These are phyloP conservation scores for Plantago ovata DNA, from an alignment of 257 asterid genomes.

Conservation along the genomic window DNA sequence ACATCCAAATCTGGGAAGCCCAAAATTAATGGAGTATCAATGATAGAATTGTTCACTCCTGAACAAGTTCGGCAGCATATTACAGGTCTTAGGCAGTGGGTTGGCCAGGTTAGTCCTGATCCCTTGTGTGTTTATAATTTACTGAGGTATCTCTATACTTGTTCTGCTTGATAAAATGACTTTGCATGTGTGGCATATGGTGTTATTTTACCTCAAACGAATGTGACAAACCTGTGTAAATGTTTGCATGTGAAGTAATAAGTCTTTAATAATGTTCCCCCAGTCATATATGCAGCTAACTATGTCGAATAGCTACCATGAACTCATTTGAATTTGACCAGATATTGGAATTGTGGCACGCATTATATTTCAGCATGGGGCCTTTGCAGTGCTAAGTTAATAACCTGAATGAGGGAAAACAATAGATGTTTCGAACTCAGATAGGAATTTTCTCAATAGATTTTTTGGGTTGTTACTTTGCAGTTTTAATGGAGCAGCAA, in stretches of 20 bases:
- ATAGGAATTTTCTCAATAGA: no score
- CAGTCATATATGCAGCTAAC: no score
- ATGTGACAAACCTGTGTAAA: no score
- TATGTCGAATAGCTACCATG: not conserved
- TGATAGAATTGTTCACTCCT: constrained; percentile 90
- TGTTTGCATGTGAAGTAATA: no score
- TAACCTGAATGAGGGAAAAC: not conserved
- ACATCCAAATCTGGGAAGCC: constrained; percentile 89
- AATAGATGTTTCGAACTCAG: no score
- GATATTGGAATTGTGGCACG: no score
- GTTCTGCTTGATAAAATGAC: constrained; percentile 15
- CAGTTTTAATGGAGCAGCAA: no score
- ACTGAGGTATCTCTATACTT: constrained; percentile 6
- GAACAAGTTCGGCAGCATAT: constrained; percentile 86
- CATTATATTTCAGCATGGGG: not conserved
- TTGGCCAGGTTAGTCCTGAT: constrained; percentile 80
- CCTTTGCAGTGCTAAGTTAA: not conserved
- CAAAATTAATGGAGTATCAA: constrained; percentile 83
- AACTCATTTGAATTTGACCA: not conserved
- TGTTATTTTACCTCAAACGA: no score
- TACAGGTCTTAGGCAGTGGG: constrained; percentile 87
- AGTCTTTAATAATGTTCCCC: no score
- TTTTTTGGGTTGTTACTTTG: no score
- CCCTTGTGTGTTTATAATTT: constrained; percentile 12
- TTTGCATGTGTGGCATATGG: not conserved